These are phyloP conservation scores for Trichothecium roseum DNA, from an alignment of 2,329 filamentous ascomycete genomes.

Conservation along the genomic window DNA sequence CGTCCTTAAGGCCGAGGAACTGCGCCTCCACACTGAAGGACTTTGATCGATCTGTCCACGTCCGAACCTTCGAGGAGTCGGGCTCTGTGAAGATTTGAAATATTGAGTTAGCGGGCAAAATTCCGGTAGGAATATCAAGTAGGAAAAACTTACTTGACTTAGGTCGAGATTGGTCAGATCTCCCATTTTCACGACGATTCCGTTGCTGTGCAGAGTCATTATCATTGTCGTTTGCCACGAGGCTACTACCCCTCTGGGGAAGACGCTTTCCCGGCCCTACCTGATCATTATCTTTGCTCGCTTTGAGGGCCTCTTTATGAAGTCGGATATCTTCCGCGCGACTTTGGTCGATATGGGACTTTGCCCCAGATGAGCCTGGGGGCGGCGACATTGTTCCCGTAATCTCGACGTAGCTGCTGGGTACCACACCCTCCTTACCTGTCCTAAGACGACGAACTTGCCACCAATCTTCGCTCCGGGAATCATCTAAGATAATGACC, in stretches of 20 bases:
- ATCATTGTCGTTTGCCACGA: constrained; percentile 56
- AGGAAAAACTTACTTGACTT: constrained; percentile 63
- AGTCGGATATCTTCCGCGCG: constrained; percentile 72
- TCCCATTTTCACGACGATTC: constrained; percentile 57
- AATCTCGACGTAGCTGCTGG: constrained; percentile 90
- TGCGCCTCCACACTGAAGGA: constrained; percentile 97
- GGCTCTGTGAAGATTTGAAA: constrained; percentile 47
- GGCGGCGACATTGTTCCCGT: constrained; percentile 54
- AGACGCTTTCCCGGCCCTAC: constrained; percentile 70
- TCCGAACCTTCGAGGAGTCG: constrained; percentile 71
- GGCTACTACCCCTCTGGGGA: constrained; percentile 70
- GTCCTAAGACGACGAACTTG: constrained; percentile 85
- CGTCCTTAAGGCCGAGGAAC: constrained; percentile 87
- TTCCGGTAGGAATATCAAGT: no score
- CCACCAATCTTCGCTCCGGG: constrained; percentile 97
- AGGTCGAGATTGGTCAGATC: constrained; percentile 41
- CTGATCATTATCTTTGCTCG: constrained; percentile 45
- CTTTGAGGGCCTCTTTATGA: constrained; percentile 67
- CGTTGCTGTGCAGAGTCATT: constrained; percentile 62
- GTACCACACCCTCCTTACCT: constrained; percentile 90
- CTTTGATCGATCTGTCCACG: constrained; percentile 90
- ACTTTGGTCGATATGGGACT: constrained; percentile 61
- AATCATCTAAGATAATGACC: constrained; percentile 80
- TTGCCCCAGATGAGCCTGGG: constrained; percentile 38
- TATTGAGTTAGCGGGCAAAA: no score